Percentiles rank a stretch among this genome's conserved stretches.
Evolutionary conservation across 2,329 filamentous ascomycete genomes (phyloP).

Genomic region (Aspergillus chevalieri): DNA sequence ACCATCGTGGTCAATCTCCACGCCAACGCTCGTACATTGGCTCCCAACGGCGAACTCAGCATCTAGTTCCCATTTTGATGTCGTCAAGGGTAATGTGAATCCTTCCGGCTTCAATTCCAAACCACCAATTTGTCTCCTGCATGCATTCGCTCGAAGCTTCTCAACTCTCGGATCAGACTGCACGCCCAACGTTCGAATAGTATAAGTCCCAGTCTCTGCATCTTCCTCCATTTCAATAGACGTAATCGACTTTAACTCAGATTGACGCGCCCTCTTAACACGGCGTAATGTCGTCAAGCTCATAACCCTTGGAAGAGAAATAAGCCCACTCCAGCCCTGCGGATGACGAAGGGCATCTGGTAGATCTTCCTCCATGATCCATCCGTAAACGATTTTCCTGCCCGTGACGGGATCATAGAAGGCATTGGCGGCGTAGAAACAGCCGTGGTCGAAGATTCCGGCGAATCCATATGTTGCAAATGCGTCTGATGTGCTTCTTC

Average conservation of each 20-base stretch:
- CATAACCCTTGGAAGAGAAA: conserved; percentile 43
- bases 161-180: conserved; percentile 20
- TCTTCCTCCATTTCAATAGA: conserved; percentile 32
- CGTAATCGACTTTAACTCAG: conserved; percentile 35
- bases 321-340: conserved; percentile 47
- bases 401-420: conserved; percentile 42
- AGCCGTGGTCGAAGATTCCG: conserved; percentile 46
- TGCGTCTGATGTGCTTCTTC: conserved; percentile 3
- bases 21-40: conserved; percentile 21
- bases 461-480: conserved; percentile 35
- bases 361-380: conserved; percentile 49
- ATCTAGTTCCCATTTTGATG: conserved; percentile 20
- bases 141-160: conserved; percentile 22
- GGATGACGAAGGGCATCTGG: conserved; percentile 36
- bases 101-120: conserved; percentile 2
- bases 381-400: conserved; percentile 43
- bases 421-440: conserved; percentile 45
- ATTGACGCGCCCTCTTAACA: conserved; percentile 33
- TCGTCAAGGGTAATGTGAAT: conserved; percentile 6
- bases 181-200: conserved; percentile 41
- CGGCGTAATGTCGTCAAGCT: conserved; percentile 33
- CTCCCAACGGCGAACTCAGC: conserved; percentile 21
- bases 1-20: conserved; percentile 24
- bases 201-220: conserved; percentile 24
- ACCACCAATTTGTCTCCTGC: conserved; percentile 1